Percentiles rank a stretch among this genome's conserved stretches.
Conservation (phyloP, 2,329 filamentous ascomycete genomes). For the Sclerotinia trifoliorum region DNA sequence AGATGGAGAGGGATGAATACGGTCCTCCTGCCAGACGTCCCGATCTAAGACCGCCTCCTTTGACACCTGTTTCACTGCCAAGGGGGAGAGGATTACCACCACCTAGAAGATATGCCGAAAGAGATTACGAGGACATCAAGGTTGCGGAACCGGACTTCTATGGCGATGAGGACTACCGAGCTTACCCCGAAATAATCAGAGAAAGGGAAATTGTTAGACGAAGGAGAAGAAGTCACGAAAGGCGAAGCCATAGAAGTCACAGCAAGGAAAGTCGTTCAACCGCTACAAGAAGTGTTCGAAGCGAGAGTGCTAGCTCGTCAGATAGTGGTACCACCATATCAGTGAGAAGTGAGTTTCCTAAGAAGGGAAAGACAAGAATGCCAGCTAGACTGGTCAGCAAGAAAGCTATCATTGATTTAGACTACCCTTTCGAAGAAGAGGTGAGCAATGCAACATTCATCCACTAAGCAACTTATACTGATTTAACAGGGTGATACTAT, state of each 20-base stretch:
- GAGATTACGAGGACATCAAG: constrained; percentile 64
- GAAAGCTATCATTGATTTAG: constrained; percentile 76
- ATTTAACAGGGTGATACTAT: constrained; percentile 69
- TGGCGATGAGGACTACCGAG: constrained; percentile 70
- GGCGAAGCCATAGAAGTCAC: constrained; percentile 29
- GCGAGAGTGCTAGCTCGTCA: constrained; percentile 48
- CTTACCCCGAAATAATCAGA: constrained; percentile 57
- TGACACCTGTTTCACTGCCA: constrained; percentile 66
- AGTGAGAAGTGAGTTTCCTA: constrained; percentile 64
- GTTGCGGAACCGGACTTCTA: constrained; percentile 66
- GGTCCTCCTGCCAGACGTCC: constrained; percentile 50
- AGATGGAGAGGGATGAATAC: constrained; percentile 57
- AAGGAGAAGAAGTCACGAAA: constrained; percentile 39
- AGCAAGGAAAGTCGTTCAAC: constrained; percentile 37
- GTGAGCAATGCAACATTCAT: constrained; percentile 47
- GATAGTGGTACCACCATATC: constrained; percentile 46
- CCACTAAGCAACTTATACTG: constrained; percentile 35
- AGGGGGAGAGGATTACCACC: constrained; percentile 60
- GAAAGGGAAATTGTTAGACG: constrained; percentile 60
- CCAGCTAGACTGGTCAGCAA: constrained; percentile 77
- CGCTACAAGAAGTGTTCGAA: constrained; percentile 33
- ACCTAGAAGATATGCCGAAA: constrained; percentile 56
- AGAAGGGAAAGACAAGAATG: constrained; percentile 87
- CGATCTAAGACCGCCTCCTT: constrained; percentile 46
- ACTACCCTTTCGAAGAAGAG: constrained; percentile 85